Conservation (phyloP, 768 basidiomycete genomes). For the Collybia mongolica region DNA sequence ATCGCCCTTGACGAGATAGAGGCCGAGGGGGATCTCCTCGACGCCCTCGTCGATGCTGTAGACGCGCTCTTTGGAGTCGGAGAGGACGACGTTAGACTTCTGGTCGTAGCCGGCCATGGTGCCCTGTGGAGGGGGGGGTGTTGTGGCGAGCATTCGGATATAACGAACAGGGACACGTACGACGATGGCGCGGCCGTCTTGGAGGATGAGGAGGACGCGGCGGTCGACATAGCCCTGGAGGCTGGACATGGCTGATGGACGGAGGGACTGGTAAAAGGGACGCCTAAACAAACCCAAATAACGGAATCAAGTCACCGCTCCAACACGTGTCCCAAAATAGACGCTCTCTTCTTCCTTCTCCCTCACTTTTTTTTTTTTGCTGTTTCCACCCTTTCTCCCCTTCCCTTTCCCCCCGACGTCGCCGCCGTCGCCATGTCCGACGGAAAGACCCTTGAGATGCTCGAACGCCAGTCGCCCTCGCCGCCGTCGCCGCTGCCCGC, state of each 20-base stretch:
- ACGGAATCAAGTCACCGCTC: neutral
- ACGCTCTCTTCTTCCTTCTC: neutral
- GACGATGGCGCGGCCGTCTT: slow-evolving; percentile 94
- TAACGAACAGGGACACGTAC: slow-evolving; percentile 44
- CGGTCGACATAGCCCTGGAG: slow-evolving; percentile 92
- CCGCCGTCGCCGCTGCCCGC: slow-evolving; percentile 44
- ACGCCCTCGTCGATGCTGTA: slow-evolving; percentile 90
- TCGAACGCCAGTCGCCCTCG: slow-evolving; percentile 7
- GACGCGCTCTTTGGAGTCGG: slow-evolving; percentile 91
- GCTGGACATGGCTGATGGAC: slow-evolving; percentile 80
- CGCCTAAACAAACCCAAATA: neutral
- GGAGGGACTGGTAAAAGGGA: neutral
- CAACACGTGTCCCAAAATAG: slow-evolving; percentile 16
- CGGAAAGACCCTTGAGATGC: slow-evolving; percentile 9
- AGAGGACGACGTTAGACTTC: slow-evolving; percentile 93
- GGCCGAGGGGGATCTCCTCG: slow-evolving; percentile 89
- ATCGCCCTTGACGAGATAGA: slow-evolving; percentile 98
- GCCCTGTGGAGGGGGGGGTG: slow-evolving; percentile 50
- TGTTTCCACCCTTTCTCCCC: neutral
- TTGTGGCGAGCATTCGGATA: neutral
- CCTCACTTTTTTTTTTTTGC: neutral
- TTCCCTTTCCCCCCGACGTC: slow-evolving; percentile 3
- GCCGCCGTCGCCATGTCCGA: slow-evolving; percentile 1
- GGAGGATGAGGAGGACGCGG: slow-evolving; percentile 89
- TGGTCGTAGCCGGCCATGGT: slow-evolving; percentile 91